Evolutionary conservation across 164 flowering plant species (phyloP).

Genomic region (Malania oleifera): DNA sequence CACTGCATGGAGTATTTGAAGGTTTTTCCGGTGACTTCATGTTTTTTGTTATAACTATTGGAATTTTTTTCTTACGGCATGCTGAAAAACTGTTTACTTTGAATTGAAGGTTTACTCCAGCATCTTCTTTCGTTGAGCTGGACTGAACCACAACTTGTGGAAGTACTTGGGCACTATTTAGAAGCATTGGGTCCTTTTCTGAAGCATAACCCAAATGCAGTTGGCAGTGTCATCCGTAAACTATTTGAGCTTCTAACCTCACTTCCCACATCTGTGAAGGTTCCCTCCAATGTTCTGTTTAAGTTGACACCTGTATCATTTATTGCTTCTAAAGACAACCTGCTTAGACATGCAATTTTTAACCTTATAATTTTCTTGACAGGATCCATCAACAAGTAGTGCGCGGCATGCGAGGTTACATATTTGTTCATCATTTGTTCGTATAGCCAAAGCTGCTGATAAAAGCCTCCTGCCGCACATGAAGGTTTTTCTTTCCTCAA

Average conservation of each 20-base stretch:
- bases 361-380: slow-evolving; percentile 20
- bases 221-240: slow-evolving; percentile 80
- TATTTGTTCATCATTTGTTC: slow-evolving; percentile 88
- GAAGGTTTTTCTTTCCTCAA: slow-evolving; percentile 53
- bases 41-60: background rate
- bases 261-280: slow-evolving; percentile 75
- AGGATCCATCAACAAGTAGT: slow-evolving; percentile 79
- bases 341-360: background rate
- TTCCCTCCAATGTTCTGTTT: slow-evolving; percentile 14
- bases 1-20: slow-evolving; percentile 58
- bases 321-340: slow-evolving; percentile 1
- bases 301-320: background rate
- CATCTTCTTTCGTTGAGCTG: slow-evolving; percentile 80
- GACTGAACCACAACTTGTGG: slow-evolving; percentile 74
- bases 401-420: slow-evolving; percentile 91
- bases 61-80: slow-evolving; percentile 8
- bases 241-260: slow-evolving; percentile 85
- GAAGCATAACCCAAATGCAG: slow-evolving; percentile 79
- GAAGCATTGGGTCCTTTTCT: slow-evolving; percentile 85
- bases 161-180: slow-evolving; percentile 74
- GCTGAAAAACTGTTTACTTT: slow-evolving; percentile 24
- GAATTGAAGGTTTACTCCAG: slow-evolving; percentile 67
- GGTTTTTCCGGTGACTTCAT: slow-evolving; percentile 46
- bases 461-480: slow-evolving; percentile 88
- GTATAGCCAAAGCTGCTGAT: slow-evolving; percentile 83